These are phyloP conservation scores for Aspergillus cristatus DNA, from an alignment of 495 filamentous ascomycete species.

Conservation along the genomic window DNA sequence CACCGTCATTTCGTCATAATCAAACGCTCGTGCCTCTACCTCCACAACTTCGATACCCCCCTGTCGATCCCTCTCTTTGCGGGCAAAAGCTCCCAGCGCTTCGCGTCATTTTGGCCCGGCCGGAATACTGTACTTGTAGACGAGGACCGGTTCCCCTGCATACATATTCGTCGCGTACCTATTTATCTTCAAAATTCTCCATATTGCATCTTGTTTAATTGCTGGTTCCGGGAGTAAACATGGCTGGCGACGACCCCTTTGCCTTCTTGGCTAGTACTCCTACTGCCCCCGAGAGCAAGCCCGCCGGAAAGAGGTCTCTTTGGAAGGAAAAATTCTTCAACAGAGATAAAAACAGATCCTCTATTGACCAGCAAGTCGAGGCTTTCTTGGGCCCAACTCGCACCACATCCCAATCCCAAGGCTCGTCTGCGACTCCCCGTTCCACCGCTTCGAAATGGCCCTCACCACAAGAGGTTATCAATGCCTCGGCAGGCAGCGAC, in stretches of 20 bases:
- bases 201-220: too few species aligned
- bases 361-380: conserved; percentile 35
- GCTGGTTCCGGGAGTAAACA: conserved; percentile 14
- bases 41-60: not conserved
- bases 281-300: conserved; percentile 29
- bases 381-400: conserved; percentile 34
- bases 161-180: too few species aligned
- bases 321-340: conserved; percentile 44
- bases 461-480: conserved; percentile 17
- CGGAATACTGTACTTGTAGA: conserved; percentile 2
- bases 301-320: conserved; percentile 24
- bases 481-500: conserved; percentile 1
- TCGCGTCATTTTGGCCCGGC: conserved; percentile 1
- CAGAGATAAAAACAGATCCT: conserved; percentile 28
- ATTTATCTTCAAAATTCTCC: too few species aligned
- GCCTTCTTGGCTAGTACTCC: conserved; percentile 27
- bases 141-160: conserved; percentile 12
- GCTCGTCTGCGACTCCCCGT: conserved; percentile 6
- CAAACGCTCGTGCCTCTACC: too few species aligned
- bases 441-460: conserved; percentile 12
- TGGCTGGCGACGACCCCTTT: conserved; percentile 35
- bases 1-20: too few species aligned
- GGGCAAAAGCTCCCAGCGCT: too few species aligned
- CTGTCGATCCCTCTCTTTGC: not conserved
- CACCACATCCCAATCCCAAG: conserved; percentile 12